Percentiles rank a stretch among this genome's conserved stretches.
Evolutionary conservation across 1,284 basidiomycete genomes (phyloP).

Genomic region (Boletus sp.): DNA sequence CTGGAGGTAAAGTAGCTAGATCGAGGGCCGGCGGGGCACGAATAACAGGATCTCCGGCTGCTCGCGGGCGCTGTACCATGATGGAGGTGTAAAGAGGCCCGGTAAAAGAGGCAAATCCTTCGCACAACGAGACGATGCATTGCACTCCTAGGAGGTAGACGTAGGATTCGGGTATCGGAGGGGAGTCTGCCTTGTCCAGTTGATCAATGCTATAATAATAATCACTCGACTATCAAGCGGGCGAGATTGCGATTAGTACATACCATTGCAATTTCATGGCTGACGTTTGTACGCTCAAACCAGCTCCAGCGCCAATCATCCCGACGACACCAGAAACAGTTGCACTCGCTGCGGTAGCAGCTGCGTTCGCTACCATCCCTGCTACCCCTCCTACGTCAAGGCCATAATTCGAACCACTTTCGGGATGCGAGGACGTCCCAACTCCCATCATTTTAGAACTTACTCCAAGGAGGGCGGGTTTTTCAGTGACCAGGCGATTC

Average conservation of each 20-base stretch:
- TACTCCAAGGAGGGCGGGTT: conserved; percentile 78
- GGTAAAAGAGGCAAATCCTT: conserved; percentile 77
- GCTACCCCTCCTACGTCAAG: conserved; percentile 71
- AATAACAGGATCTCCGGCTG: conserved; percentile 60
- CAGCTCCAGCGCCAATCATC: conserved; percentile 62
- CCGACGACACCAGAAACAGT: conserved; percentile 73
- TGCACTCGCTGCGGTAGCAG: conserved; percentile 76
- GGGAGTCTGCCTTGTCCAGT: conserved; percentile 93
- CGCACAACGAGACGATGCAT: conserved; percentile 82
- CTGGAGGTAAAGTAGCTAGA: conserved; percentile 51
- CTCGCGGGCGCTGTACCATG: conserved; percentile 60
- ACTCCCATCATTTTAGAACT: conserved; percentile 77
- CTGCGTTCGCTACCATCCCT: conserved; percentile 79
- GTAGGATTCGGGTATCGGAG: conserved; percentile 88
- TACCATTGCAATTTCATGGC: conserved; percentile 85
- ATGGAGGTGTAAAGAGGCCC: conserved; percentile 68
- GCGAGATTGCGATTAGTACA: conserved; percentile 21
- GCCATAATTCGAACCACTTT: conserved; percentile 41
- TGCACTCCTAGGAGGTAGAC: conserved; percentile 89
- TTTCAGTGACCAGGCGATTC: conserved; percentile 83
- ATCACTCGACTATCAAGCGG: conserved; percentile 1
- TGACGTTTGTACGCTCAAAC: conserved; percentile 67
- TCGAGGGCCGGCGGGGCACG: conserved; percentile 75
- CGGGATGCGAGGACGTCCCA: conserved; percentile 48
- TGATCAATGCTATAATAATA: conserved; percentile 76